Base-by-base conservation (phyloP, 305 asterid genomes). In the Galium porrigens region DNA sequence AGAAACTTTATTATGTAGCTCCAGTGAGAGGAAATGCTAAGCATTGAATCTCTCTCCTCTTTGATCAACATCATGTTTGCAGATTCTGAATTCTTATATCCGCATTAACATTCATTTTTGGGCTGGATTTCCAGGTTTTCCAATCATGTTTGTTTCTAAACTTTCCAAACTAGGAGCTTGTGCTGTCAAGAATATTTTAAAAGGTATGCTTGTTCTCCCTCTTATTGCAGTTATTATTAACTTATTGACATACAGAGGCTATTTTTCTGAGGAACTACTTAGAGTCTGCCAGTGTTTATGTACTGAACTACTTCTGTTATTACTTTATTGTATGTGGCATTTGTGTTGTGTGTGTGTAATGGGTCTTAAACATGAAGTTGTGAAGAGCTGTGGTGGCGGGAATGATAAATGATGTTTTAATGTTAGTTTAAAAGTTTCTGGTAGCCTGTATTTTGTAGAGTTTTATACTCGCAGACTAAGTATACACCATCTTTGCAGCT, bases 141-240 rank as follows among this genome's bases (percentile, higher is more conserved):
- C 53, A 55, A 64, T 46, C 49, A 64, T 64, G 74, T 64, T 64
- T 57, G 51, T 57, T 58, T 70, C 66, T 15, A 58, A 58, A 64
- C 56, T 70, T 58, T 64, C 74, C 14, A 58, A 57, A 60, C 64
- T 64, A n/a, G 74, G 61, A 44, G 70, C 56, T 57, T 58, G 56
- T 42, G 51, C 65, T 4, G 61, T 70, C 73, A 73, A 58, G 70
- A 58, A 63, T 56, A 41, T 68, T 70, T 11, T 63, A 17, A 70
- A 63, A 70, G 68, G 73, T 69, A 41, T 6, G 9, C 39, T 61
- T 12, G 12, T 27, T 30, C 65, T 39, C 14, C 33, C 7, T 36
- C 22, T 61, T 39, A 10, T 37, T 22, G 17, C 6, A 8, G 39
- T 5, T 63, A 25, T 25, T 34, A 22, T 22, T 22, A 25, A 3